Evolutionary conservation across 225 moss, liverwort and hornwort species (phyloP).

Genomic region (Rhytidiadelphus loreus): DNA sequence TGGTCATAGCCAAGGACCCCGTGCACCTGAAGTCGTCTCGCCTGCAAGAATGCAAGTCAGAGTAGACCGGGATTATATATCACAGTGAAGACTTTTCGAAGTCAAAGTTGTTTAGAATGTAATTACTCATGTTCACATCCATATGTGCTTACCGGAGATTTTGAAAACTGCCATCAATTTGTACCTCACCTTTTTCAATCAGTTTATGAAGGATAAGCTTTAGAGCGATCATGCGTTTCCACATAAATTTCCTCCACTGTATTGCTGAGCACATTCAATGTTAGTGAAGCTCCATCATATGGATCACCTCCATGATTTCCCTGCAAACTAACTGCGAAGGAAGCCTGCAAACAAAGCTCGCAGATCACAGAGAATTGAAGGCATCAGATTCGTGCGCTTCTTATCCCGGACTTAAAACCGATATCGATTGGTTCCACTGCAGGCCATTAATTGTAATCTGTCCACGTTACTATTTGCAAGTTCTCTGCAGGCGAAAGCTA

Average conservation of each 20-base stretch:
- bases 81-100: not conserved
- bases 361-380: not conserved
- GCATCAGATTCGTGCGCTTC: not conserved
- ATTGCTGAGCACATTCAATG: not conserved
- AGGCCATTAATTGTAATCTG: not conserved
- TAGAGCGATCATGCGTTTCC: not conserved
- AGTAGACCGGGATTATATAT: not conserved
- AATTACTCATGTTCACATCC: not conserved
- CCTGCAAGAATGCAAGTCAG: not conserved
- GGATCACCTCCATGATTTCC: not conserved
- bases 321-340: not conserved
- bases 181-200: not conserved
- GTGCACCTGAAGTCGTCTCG: not conserved
- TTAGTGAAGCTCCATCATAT: not conserved
- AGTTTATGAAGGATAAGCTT: not conserved
- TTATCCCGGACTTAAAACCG: not conserved
- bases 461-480: not conserved
- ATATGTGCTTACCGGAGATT: not conserved
- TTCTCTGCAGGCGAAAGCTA: not conserved
- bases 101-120: not conserved
- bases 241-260: not conserved
- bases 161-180: not conserved
- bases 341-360: not conserved
- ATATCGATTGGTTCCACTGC: not conserved
- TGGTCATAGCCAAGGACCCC: not conserved